Conservation (phyloP, 495 filamentous ascomycete genomes). For the Paragyromitra xinjiangensis region DNA sequence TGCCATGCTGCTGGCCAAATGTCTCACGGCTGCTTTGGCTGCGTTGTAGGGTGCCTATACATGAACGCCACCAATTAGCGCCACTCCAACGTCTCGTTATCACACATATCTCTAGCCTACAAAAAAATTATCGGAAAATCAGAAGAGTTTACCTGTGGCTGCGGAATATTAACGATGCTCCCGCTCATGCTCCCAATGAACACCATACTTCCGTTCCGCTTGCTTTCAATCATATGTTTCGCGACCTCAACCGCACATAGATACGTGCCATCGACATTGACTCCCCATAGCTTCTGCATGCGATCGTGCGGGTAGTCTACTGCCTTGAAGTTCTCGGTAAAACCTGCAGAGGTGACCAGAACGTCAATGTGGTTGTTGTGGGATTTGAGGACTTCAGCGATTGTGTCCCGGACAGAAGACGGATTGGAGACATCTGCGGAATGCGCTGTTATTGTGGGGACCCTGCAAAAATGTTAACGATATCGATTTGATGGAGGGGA, state of each 20-base stretch:
- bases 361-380: slow-evolving; percentile 71
- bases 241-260: slow-evolving; percentile 75
- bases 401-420: slow-evolving; percentile 74
- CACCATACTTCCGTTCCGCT: slow-evolving; percentile 82
- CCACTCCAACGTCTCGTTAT: slow-evolving; percentile 9
- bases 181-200: slow-evolving; percentile 97
- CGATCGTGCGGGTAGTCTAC: slow-evolving; percentile 87
- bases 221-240: slow-evolving; percentile 85
- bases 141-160: slow-evolving; percentile 69
- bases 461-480: slow-evolving; percentile 59
- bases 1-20: slow-evolving; percentile 79
- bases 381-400: slow-evolving; percentile 70
- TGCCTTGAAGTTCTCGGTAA: slow-evolving; percentile 94
- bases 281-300: slow-evolving; percentile 89
- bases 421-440: slow-evolving; percentile 84
- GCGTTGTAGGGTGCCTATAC: slow-evolving; percentile 77
- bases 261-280: slow-evolving; percentile 95
- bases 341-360: slow-evolving; percentile 93
- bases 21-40: slow-evolving; percentile 86
- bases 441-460: slow-evolving; percentile 88
- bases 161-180: slow-evolving; percentile 89
- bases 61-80: slow-evolving; percentile 19
- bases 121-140: background rate
- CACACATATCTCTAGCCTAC: background rate
- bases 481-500: background rate